Evolutionary conservation across 805 yeast species (phyloP), one percentile per base, ranked within the genome.

Genomic region (Spathaspora hagerdaliae): DNA sequence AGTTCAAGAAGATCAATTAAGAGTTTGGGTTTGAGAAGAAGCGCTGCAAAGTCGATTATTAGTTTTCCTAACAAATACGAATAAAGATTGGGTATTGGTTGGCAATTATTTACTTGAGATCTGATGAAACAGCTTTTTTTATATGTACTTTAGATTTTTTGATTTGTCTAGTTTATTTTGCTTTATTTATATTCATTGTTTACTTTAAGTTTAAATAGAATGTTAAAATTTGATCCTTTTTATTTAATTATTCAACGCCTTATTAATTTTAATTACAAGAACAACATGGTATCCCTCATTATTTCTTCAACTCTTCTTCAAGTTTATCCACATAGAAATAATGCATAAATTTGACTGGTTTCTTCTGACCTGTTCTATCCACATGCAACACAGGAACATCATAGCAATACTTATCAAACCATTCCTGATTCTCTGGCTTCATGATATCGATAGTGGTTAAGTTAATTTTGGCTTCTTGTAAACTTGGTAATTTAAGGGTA

Each of bases 301-400:
- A 19, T 19, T 19, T 19, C 24, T 19, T 19, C 26, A 84, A 67
- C 52, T 78, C 85, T 15, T 77, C 80, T 11, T 73, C 51, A 4
- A 85, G 58, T 47, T 81, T 82, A 5, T 75, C 77, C 38, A 74
- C 73, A 45, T 81, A 67, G 46, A 86, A 74, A 44, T 79, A 73
- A 62, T 86, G 92, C 85, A 85, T 84, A 57, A 82, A 79, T 54
- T 80, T 82, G 5, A 75, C 73, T 2, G 82, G 74, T 39, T 75
- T 69, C 31, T 56, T 65, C 42, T 74, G 75, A 6, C 59, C 61
- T 1, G 58, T 65, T 47, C 81, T 68, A 53, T 82, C 83, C 7
- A 86, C 70, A 58, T 86, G 91, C 36, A 86, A 57, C 0, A 86
- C 95, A 0, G 95, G 95, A 6, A 86, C 84, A 57, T 86, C 95